phyloP scores from a whole-genome alignment of 1,284 basidiomycete genomes.

The Xerocomus minutiporus region DNA sequence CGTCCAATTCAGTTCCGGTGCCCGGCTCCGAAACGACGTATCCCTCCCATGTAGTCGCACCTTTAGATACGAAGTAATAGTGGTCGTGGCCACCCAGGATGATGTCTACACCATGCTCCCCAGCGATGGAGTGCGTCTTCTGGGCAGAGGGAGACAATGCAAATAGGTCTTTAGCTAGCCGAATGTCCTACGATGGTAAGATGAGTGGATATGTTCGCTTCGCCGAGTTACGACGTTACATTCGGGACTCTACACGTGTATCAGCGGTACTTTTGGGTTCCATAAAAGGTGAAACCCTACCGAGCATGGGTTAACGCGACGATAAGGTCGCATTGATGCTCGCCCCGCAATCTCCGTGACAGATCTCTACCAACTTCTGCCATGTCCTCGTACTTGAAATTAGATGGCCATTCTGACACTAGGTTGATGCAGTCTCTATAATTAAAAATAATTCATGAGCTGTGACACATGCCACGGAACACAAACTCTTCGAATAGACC shows the following conservation, averaged over 20 bases:
- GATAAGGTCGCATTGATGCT: conserved; percentile 58
- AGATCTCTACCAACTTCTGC: conserved; percentile 48
- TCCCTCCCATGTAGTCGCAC: conserved; percentile 68
- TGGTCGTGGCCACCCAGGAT: conserved; percentile 91
- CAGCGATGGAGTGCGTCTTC: conserved; percentile 35
- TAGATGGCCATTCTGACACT: conserved; percentile 62
- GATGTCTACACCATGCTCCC: conserved; percentile 77
- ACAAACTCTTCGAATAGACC: conserved; percentile 67
- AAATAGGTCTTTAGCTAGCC: conserved; percentile 53
- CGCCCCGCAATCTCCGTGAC: conserved; percentile 54
- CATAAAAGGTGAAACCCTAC: conserved; percentile 25
- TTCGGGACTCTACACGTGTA: conserved; percentile 41
- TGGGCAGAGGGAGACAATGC: conserved; percentile 54
- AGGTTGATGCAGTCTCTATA: conserved; percentile 66
- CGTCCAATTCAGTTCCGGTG: conserved; percentile 72
- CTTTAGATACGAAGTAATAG: conserved; percentile 78
- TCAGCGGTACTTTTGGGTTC: conserved; percentile 1
- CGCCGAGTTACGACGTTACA: conserved; percentile 33
- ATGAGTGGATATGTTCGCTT: conserved; percentile 38
- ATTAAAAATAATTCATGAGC: not conserved
- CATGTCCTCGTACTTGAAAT: conserved; percentile 58
- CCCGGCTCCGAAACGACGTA: conserved; percentile 53
- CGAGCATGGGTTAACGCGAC: conserved; percentile 67
- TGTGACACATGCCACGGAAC: not conserved
- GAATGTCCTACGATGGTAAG: conserved; percentile 43